Evolutionary conservation across 345 rosid species (phyloP), one percentile per base, ranked within the genome.

Genomic region (Luvunga scandens): DNA sequence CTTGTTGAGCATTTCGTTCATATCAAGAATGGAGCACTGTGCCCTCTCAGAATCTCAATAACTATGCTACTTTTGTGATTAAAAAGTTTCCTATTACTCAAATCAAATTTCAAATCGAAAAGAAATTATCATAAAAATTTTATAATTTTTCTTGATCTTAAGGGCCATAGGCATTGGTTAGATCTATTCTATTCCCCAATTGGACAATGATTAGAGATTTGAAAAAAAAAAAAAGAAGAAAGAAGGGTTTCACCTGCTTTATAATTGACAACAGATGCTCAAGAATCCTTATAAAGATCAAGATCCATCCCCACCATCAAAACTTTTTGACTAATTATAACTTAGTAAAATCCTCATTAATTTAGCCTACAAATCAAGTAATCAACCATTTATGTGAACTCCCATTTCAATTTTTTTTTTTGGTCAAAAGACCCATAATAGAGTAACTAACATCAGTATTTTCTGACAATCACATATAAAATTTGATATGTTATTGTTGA

Each of bases 201-300:
- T 72, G 71, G 16, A 64, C 19, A 36, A 65, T 66, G 45, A 5
- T 45, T 4, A 0, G 50, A 45, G 50, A 0, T 10, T 12, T 36
- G 8, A 1, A 36, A 36, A 36, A 34, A 38, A 7, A 38, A 38
- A 7, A 69, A 38, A 6, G n/a, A 50, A 8, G 31, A 8, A 9
- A 3, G 62, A n/a, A 13, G 28, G 22, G 13, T 55, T 16, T 57
- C 39, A 38, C 56, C 36, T 36, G 38, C 72, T 78, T 71, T 38
- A 73, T 66, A 74, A 69, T 53, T 61, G 68, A 42, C 66, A 45
- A 30, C 50, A 57, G 13, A 48, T 42, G 59, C 73, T 73, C 25
- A 53, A 73, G 53, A 73, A 73, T 79, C 74, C 56, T 27, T 25
- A 12, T 0, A 34, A 60, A 38, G 13, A 8, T 61, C 38, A 25